phyloP scores from a whole-genome alignment of 2,329 filamentous ascomycete genomes.

The Didymella exigua region DNA sequence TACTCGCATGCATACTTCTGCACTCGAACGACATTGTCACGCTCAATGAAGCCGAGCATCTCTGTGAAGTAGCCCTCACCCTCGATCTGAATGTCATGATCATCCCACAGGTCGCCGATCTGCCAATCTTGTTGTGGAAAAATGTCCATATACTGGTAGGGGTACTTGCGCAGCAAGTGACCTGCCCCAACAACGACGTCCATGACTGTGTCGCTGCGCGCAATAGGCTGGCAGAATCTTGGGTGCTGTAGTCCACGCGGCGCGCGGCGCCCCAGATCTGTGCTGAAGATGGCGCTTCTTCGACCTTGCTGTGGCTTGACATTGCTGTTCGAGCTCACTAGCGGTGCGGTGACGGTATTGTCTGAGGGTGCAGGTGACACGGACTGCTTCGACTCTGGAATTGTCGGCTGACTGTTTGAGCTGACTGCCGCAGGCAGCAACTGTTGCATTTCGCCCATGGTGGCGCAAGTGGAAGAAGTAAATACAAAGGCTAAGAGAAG shows the following conservation, averaged over 20 bases:
- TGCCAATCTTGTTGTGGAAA: slow-evolving; percentile 33
- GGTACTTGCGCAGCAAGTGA: slow-evolving; percentile 31
- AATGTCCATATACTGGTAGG: slow-evolving; percentile 33
- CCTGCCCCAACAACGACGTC: slow-evolving; percentile 29
- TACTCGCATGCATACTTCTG: slow-evolving; percentile 31
- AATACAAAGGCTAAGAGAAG: neutral
- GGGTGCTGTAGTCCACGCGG: slow-evolving; percentile 21
- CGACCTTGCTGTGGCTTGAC: slow-evolving; percentile 10
- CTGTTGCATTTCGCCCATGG: slow-evolving; percentile 5
- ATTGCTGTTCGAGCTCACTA: slow-evolving; percentile 3
- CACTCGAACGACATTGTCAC: slow-evolving; percentile 29
- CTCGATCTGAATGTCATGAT: slow-evolving; percentile 42
- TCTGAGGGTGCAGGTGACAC: slow-evolving; percentile 13
- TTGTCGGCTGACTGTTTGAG: neutral
- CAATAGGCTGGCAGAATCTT: slow-evolving; percentile 31
- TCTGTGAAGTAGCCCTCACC: slow-evolving; percentile 32
- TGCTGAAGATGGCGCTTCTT: slow-evolving; percentile 39
- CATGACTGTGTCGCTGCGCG: slow-evolving; percentile 25
- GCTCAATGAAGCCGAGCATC: slow-evolving; percentile 36
- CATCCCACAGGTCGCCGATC: slow-evolving; percentile 45
- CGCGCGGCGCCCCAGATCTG: slow-evolving; percentile 28
- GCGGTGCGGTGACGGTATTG: slow-evolving; percentile 10
- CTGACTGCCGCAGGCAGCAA: slow-evolving; percentile 1
- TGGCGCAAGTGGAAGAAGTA: neutral
- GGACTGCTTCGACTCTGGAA: neutral